Conservation (phyloP, 768 basidiomycete species). For the Guyanaporus albipodus region DNA sequence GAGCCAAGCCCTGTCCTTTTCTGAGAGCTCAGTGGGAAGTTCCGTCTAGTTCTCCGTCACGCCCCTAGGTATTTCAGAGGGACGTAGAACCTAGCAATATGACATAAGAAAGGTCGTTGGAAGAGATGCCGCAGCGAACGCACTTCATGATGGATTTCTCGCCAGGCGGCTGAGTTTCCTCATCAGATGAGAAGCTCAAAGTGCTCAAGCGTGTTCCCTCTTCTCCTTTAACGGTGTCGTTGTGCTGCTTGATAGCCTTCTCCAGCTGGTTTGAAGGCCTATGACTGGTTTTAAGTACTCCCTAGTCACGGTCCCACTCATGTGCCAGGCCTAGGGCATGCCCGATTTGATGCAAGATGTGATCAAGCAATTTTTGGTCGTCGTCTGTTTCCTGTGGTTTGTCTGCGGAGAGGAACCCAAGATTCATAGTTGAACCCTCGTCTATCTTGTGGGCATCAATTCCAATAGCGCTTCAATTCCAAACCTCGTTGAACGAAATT, state of each 20-base stretch:
- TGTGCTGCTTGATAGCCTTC: no score
- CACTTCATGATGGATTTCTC: not conserved
- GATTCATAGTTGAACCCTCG: not conserved
- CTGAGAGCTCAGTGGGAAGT: no score
- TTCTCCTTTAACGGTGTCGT: no score
- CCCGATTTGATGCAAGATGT: not conserved
- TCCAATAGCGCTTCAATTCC: not conserved
- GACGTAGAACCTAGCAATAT: not conserved
- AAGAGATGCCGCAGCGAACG: not conserved
- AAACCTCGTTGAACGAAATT: not conserved
- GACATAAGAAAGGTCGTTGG: not conserved
- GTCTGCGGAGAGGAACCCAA: not conserved
- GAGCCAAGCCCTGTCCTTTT: not conserved
- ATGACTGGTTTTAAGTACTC: no score
- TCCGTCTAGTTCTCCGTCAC: not conserved
- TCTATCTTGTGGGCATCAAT: not conserved
- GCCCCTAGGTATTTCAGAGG: fast-evolving
- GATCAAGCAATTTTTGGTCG: no score
- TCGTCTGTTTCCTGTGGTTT: not conserved
- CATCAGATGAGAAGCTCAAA: no score
- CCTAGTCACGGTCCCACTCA: not conserved
- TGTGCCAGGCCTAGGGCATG: not conserved
- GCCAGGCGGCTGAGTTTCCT: not conserved
- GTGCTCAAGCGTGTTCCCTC: no score
- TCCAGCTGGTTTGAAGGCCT: no score